Evolutionary conservation across 176 grass and related monocot genomes (phyloP).

Genomic region (Carex myosuroides): DNA sequence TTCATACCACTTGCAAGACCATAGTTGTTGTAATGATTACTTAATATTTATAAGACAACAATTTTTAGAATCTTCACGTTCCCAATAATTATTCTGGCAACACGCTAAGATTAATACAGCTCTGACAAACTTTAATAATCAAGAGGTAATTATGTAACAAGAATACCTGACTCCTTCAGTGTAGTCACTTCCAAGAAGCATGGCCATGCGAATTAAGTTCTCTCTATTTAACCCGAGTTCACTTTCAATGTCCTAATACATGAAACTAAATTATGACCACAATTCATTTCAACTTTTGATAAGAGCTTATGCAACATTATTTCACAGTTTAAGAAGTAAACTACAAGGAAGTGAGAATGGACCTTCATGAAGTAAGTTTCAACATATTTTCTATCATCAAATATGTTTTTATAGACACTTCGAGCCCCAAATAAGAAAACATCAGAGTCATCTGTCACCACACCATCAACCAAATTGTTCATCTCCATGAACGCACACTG

Average conservation of each 20-base stretch:
- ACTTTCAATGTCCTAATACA: slow-evolving; percentile 83
- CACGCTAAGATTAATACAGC: not conserved
- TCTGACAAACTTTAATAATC: not conserved
- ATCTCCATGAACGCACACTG: slow-evolving; percentile 99
- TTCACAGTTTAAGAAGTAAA: slow-evolving; percentile 18
- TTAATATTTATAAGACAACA: too few relatives aligned
- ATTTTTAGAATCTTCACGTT: not conserved
- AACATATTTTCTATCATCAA: slow-evolving; percentile 98
- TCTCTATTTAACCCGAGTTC: slow-evolving; percentile 86
- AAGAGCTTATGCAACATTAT: not conserved
- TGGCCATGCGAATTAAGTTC: slow-evolving; percentile 79
- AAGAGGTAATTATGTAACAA: not conserved
- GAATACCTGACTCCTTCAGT: slow-evolving; percentile 88
- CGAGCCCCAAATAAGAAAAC: slow-evolving; percentile 95
- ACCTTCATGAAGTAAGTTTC: slow-evolving; percentile 99
- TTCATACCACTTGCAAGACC: not conserved
- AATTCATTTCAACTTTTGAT: not conserved
- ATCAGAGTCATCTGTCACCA: slow-evolving; percentile 98
- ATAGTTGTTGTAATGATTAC: not conserved
- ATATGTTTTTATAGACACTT: slow-evolving; percentile 97
- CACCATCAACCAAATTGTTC: slow-evolving; percentile 85
- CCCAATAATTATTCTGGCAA: too few relatives aligned
- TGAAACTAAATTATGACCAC: slow-evolving; percentile 20
- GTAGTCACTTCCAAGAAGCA: slow-evolving; percentile 98
- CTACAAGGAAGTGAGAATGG: slow-evolving; percentile 14